Evolutionary conservation across 2,329 filamentous ascomycete species (phyloP).

Genomic region (Fusarium phyllophilum): DNA sequence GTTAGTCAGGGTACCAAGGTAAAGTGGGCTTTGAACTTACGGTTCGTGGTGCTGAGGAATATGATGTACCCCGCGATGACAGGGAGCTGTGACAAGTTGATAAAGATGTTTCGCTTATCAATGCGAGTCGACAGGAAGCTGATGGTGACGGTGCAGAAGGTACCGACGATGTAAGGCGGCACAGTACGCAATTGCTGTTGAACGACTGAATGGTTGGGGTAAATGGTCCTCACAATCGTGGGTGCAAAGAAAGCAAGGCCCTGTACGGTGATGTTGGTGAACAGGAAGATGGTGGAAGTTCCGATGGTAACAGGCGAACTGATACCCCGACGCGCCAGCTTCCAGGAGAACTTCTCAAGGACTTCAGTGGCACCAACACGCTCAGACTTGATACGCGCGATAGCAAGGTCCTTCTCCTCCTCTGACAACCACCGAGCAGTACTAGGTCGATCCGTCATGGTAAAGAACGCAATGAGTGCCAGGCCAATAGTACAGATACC

Average conservation of each 20-base stretch:
- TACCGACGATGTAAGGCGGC: conserved; percentile 63
- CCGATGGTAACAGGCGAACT: conserved; percentile 60
- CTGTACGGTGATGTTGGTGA: conserved; percentile 73
- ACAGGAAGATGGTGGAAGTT: conserved; percentile 66
- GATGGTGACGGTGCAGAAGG: conserved; percentile 57
- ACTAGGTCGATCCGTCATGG: conserved; percentile 72
- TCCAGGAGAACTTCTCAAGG: conserved; percentile 20
- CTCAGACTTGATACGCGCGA: conserved; percentile 67
- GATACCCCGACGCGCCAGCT: conserved; percentile 10
- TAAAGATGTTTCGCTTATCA: conserved; percentile 65
- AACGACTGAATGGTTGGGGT: conserved; percentile 63
- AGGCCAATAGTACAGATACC: conserved; percentile 49
- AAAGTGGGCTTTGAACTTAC: not conserved
- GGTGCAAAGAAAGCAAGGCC: conserved; percentile 73
- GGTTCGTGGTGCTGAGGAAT: conserved; percentile 63
- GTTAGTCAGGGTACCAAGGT: not conserved
- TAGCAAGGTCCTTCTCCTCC: conserved; percentile 71
- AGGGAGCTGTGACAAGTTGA: conserved; percentile 63
- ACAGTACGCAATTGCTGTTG: conserved; percentile 64
- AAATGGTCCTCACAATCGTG: conserved; percentile 71
- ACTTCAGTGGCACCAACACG: conserved; percentile 67
- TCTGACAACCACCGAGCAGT: conserved; percentile 70
- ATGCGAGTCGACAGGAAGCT: conserved; percentile 52
- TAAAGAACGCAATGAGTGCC: conserved; percentile 48
- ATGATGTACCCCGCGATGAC: conserved; percentile 72